phyloP scores from a whole-genome alignment of 139 green algal genomes.

The Chlamydomonas applanata region DNA sequence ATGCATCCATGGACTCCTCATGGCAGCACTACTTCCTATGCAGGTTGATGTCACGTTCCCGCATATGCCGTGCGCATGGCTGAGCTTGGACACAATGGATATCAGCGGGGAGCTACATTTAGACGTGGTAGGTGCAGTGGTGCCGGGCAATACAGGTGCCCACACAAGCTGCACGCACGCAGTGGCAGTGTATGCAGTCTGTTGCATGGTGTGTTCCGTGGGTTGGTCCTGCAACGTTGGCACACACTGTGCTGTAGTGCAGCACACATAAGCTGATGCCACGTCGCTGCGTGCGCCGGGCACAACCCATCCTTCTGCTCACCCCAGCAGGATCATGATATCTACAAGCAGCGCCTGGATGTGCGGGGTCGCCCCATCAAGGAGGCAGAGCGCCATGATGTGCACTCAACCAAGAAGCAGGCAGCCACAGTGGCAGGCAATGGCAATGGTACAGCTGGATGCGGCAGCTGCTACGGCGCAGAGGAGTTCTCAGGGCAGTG shows the following conservation, averaged over 20 bases:
- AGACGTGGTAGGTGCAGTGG: conserved; percentile 77
- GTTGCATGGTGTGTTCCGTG: no score
- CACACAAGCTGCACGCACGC: neutral
- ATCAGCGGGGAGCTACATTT: conserved; percentile 92
- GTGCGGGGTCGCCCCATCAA: conserved; percentile 53
- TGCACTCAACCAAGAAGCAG: conserved; percentile 41
- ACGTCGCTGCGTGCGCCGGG: no score
- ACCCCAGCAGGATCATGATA: conserved; percentile 68
- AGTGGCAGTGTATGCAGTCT: neutral
- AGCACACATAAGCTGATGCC: no score
- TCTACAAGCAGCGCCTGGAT: conserved; percentile 76
- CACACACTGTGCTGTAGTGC: no score
- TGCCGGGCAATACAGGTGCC: no score
- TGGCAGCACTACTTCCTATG: neutral
- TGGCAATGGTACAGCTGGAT: conserved; percentile 38
- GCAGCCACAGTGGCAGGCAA: conserved; percentile 12
- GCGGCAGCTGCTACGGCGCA: conserved; percentile 93
- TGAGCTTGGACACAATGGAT: conserved; percentile 96
- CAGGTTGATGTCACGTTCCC: conserved; percentile 94
- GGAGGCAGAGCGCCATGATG: conserved; percentile 61
- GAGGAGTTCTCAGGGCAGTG: conserved; percentile 71
- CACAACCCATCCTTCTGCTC: neutral
- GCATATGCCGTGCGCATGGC: conserved; percentile 83
- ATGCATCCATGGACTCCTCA: neutral
- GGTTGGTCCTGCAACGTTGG: no score